Evolutionary conservation across 495 filamentous ascomycete species (phyloP).

Genomic region (Penicillium canariense): DNA sequence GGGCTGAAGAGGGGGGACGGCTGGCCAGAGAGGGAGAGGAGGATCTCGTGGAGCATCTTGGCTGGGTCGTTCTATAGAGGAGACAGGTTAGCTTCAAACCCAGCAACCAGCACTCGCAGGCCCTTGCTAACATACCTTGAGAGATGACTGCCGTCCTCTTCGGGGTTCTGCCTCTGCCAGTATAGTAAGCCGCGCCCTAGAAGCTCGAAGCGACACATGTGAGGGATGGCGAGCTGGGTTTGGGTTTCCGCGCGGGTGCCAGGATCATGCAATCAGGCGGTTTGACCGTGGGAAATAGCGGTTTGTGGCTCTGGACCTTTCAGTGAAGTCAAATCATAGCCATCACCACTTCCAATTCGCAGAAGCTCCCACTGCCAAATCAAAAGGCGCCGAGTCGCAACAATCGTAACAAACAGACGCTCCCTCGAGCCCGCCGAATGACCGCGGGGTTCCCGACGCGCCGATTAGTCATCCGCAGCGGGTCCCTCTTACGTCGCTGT

Average conservation of each 20-base stretch:
- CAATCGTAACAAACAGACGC: too few relatives aligned
- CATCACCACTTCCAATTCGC: not conserved
- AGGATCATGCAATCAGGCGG: not conserved
- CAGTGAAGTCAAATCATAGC: not conserved
- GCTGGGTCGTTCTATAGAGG: constrained; percentile 27
- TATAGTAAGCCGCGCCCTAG: constrained; percentile 47
- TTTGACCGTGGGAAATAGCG: not conserved
- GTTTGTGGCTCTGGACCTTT: not conserved
- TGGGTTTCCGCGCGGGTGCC: not conserved
- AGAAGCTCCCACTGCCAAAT: not conserved
- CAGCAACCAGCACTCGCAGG: not conserved
- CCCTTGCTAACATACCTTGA: constrained; percentile 19
- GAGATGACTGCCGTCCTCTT: constrained; percentile 18
- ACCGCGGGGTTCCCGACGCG: constrained; percentile 9
- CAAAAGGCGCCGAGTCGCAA: not conserved
- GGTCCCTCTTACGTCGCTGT: constrained; percentile 44
- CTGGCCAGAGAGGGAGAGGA: constrained; percentile 91
- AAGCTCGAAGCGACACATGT: constrained; percentile 54
- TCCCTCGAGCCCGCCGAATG: not conserved
- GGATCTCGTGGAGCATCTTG: constrained; percentile 94
- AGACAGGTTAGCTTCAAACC: not conserved
- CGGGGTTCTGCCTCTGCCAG: constrained; percentile 36
- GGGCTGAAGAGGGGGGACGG: constrained; percentile 76
- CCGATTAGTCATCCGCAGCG: constrained; percentile 22
- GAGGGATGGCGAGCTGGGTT: constrained; percentile 8